Percentiles rank a stretch among this genome's conserved stretches.
phyloP scores from a whole-genome alignment of 164 flowering plant species.

The Dillenia suffruticosa region DNA sequence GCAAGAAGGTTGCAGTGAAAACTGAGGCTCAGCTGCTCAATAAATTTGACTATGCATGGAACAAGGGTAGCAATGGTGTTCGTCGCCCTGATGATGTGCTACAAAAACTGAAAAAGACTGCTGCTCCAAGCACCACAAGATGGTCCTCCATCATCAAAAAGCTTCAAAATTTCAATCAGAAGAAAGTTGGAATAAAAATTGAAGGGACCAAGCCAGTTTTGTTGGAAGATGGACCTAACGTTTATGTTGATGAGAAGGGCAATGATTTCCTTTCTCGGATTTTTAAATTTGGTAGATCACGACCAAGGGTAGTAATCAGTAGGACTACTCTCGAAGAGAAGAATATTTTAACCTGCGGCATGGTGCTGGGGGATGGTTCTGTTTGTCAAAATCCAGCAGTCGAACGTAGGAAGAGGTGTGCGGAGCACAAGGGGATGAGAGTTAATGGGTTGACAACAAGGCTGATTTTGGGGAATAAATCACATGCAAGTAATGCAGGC shows the following conservation, averaged over 20 bases:
- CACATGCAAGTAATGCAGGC: too few species aligned
- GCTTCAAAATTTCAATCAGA: conserved; percentile 28
- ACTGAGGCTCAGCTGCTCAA: conserved; percentile 56
- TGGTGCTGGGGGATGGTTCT: conserved; percentile 27
- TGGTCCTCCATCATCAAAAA: conserved; percentile 21
- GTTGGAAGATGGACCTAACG: conserved; percentile 7
- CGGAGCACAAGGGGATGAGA: too few species aligned
- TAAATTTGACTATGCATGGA: conserved; percentile 83
- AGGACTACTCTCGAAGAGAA: conserved; percentile 13
- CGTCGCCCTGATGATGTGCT: conserved; percentile 63
- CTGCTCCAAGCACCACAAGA: conserved; percentile 16
- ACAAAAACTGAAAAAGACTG: conserved; percentile 36
- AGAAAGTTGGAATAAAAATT: conserved; percentile 54
- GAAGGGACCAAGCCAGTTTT: conserved; percentile 19
- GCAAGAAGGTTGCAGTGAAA: conserved; percentile 49
- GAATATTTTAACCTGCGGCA: conserved; percentile 27
- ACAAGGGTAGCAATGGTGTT: conserved; percentile 57
- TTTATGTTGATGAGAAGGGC: conserved; percentile 7
- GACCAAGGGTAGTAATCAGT: conserved; percentile 31
- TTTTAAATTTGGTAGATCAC: conserved; percentile 45
- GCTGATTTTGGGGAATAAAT: too few species aligned
- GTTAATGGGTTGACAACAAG: too few species aligned
- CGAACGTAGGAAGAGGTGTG: too few species aligned
- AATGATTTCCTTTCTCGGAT: conserved; percentile 22
- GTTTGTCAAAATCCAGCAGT: not conserved